Evolutionary conservation across 2,329 filamentous ascomycete species (phyloP), one percentile per base, ranked within the genome.

Genomic region (Plenodomus biglobosus): DNA sequence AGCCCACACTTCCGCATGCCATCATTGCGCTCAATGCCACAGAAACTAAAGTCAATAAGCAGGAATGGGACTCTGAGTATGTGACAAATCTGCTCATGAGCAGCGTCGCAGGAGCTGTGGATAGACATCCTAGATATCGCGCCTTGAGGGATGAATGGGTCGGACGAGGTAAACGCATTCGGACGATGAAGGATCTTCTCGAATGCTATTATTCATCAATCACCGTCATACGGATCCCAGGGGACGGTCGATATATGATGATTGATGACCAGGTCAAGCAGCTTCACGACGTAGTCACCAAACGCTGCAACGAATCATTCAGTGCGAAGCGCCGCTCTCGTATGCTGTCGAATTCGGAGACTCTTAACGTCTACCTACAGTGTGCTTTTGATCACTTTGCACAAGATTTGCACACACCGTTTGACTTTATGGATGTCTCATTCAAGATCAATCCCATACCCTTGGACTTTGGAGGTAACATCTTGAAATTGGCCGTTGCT

Each of bases 1-100:
- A 83, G 53, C 80, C 80, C 0, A 73, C 77, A 2, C 70, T 83
- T 2, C 80, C 80, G 2, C 78, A 81, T 56, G 79, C 76, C 5
- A 74, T 83, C 43, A 77, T 83, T 36, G 78, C 77, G 0, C 66
- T 83, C 30, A 82, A 82, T 57, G 74, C 73, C 1, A 69, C 73
- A 0, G 72, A 78, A 8, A 56, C 63, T 36, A 65, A 65, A 34
- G 64, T 75, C 3, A 64, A 75, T 27, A 62, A 66, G n/a, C 54
- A 65, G 7, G 66, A 73, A 38, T 81, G 78, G 78, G 71, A 79
- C 50, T 54, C 70, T 2, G 52, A 73, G 8, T 58, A 49, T 10
- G 71, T 75, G 6, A 80, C 77, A 1, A 50, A 59, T 68, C 8
- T 70, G 78, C 42, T 76, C 27, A 19, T 60, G 19, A 24, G 6